Percentiles rank a stretch among this genome's conserved stretches.
phyloP scores from a whole-genome alignment of 805 yeast species.

The Candida golubevii region DNA sequence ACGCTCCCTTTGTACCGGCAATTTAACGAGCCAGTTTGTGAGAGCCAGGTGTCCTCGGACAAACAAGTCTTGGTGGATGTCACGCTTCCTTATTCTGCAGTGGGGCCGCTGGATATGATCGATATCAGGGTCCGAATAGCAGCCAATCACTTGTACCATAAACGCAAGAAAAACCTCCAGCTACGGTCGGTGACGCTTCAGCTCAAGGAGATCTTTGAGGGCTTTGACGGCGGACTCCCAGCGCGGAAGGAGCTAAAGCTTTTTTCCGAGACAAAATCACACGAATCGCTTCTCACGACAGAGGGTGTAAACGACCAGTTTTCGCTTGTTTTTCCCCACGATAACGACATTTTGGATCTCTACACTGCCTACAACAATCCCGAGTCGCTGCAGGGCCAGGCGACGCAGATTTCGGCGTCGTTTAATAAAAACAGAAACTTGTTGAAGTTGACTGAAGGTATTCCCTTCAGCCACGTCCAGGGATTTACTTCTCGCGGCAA shows the following conservation, averaged over 20 bases:
- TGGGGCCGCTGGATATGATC: conserved; percentile 56
- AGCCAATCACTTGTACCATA: conserved; percentile 34
- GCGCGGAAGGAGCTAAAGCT: conserved; percentile 44
- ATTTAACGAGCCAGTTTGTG: conserved; percentile 49
- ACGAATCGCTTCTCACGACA: conserved; percentile 20
- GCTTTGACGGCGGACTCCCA: conserved; percentile 48
- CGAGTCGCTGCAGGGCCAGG: conserved; percentile 4
- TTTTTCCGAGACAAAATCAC: conserved; percentile 28
- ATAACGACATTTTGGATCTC: conserved; percentile 32
- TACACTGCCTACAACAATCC: conserved; percentile 8
- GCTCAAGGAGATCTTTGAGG: conserved; percentile 50
- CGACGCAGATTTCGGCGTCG: conserved; percentile 13
- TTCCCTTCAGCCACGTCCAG: conserved; percentile 44
- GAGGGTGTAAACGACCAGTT: conserved; percentile 25
- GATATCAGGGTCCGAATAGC: conserved; percentile 35
- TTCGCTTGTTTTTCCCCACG: conserved; percentile 28
- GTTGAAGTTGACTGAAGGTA: conserved; percentile 33
- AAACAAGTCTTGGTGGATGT: conserved; percentile 44
- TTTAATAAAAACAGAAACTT: conserved; percentile 20
- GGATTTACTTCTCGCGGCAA: conserved; percentile 50
- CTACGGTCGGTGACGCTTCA: conserved; percentile 46
- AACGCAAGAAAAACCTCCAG: conserved; percentile 28
- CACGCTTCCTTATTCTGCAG: conserved; percentile 46
- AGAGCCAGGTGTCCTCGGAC: conserved; percentile 44
- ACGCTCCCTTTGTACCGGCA: conserved; percentile 53